Evolutionary conservation across 2,329 filamentous ascomycete species (phyloP).

Genomic region (Stagonosporopsis chrysanthemi): DNA sequence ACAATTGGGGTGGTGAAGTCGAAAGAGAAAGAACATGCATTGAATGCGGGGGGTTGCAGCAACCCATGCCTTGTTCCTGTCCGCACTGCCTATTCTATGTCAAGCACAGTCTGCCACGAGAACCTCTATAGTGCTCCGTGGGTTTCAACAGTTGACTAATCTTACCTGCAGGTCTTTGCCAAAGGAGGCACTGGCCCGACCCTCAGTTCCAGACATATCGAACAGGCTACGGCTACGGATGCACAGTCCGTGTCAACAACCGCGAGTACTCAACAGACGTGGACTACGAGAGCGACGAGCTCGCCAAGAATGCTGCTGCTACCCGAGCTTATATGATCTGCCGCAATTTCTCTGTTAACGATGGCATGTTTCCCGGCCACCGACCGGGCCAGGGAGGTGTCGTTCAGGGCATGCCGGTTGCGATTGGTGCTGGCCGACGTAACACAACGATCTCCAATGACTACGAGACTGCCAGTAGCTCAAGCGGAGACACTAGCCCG

Average conservation of each 20-base stretch:
- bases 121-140: background rate
- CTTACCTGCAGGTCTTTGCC: constrained; percentile 77
- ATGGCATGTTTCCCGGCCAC: constrained; percentile 78
- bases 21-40: constrained; percentile 7
- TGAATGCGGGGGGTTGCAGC: background rate
- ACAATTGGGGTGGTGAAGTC: background rate
- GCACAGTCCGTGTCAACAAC: constrained; percentile 93
- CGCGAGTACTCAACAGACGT: constrained; percentile 94
- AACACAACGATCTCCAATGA: constrained; percentile 57
- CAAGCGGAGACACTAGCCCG: constrained; percentile 65
- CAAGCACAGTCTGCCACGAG: background rate
- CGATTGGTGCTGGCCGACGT: constrained; percentile 67
- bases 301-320: constrained; percentile 91
- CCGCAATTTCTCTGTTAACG: constrained; percentile 95
- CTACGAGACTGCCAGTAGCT: constrained; percentile 60
- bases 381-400: constrained; percentile 61
- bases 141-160: constrained; percentile 33
- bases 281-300: constrained; percentile 78
- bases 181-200: constrained; percentile 91
- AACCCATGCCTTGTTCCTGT: background rate
- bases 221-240: constrained; percentile 78
- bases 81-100: background rate
- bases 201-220: constrained; percentile 86
- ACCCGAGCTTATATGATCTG: constrained; percentile 98
- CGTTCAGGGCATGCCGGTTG: constrained; percentile 68